A percentile compares a stretch with the other conserved stretches of the same genome.
Evolutionary conservation across 2,329 filamentous ascomycete genomes (phyloP).

Genomic region (Myriosclerotinia scirpicola): DNA sequence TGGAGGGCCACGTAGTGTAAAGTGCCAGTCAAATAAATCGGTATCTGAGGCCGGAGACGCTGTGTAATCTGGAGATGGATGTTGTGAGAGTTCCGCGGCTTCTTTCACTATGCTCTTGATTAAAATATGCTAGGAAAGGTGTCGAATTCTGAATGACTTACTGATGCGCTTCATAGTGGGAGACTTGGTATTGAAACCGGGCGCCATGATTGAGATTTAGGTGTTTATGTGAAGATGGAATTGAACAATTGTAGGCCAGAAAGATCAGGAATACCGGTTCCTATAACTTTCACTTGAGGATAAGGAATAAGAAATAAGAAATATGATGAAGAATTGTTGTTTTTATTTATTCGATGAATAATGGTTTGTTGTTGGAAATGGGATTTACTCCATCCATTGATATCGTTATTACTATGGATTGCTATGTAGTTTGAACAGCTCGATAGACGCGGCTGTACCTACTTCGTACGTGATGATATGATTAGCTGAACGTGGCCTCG

Average conservation of each 20-base stretch:
- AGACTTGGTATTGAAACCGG: slow-evolving; percentile 67
- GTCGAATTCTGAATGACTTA: slow-evolving; percentile 45
- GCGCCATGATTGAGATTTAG: slow-evolving; percentile 29
- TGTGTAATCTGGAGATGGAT: slow-evolving; percentile 81
- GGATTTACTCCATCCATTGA: not conserved
- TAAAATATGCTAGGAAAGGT: slow-evolving; percentile 23
- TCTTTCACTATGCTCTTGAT: slow-evolving; percentile 66
- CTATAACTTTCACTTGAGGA: not conserved
- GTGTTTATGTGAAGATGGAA: not conserved
- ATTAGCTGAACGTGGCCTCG: too few species aligned
- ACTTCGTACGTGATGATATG: too few species aligned
- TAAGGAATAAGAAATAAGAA: not conserved
- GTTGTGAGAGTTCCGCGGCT: slow-evolving; percentile 78
- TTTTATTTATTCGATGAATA: not conserved
- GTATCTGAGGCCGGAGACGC: slow-evolving; percentile 76
- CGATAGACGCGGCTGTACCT: too few species aligned
- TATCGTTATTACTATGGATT: too few species aligned
- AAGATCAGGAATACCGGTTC: not conserved
- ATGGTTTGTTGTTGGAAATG: not conserved
- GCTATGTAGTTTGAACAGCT: not conserved
- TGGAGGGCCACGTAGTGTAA: slow-evolving; percentile 89
- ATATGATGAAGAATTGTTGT: not conserved
- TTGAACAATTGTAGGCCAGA: not conserved
- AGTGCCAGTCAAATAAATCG: slow-evolving; percentile 98
- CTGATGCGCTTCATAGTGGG: slow-evolving; percentile 83